Percentiles rank a stretch among this genome's conserved stretches.
Conservation (phyloP, 768 basidiomycete species). For the Pisolithus sp. region DNA sequence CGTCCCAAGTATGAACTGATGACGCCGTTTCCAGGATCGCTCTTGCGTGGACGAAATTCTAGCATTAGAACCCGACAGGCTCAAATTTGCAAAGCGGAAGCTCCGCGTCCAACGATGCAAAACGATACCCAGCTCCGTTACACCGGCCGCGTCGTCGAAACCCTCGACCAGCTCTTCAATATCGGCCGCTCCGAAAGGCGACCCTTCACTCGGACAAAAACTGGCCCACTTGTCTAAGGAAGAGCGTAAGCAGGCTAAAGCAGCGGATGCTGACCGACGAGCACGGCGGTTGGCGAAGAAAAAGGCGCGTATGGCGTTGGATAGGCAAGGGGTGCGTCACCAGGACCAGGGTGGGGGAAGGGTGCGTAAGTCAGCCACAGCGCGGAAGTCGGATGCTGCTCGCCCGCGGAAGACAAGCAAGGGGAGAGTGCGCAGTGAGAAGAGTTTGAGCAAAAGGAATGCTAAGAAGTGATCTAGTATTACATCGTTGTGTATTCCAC, state of each 20-base stretch:
- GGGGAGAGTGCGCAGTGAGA: constrained; percentile 48
- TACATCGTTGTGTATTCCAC: too few relatives aligned
- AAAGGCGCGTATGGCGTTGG: constrained; percentile 56
- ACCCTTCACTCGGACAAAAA: constrained; percentile 75
- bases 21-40: constrained; percentile 53
- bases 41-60: constrained; percentile 91
- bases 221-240: constrained; percentile 76
- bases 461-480: constrained; percentile 41
- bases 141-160: constrained; percentile 4
- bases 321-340: constrained; percentile 31
- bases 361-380: constrained; percentile 34
- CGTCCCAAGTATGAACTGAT: neutral
- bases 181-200: constrained; percentile 55
- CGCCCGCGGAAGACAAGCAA: constrained; percentile 29
- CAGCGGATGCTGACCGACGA: constrained; percentile 70
- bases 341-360: constrained; percentile 42
- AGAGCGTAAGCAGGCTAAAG: constrained; percentile 79
- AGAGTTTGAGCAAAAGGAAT: constrained; percentile 48
- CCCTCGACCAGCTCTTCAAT: constrained; percentile 1
- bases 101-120: constrained; percentile 90
- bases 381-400: constrained; percentile 16
- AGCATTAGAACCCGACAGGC: constrained; percentile 65
- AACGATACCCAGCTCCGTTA: constrained; percentile 43
- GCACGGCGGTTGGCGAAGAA: constrained; percentile 88
- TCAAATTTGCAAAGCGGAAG: constrained; percentile 91